Base-by-base conservation (phyloP, 2,329 filamentous ascomycete genomes). In the Aspergillus felis region DNA sequence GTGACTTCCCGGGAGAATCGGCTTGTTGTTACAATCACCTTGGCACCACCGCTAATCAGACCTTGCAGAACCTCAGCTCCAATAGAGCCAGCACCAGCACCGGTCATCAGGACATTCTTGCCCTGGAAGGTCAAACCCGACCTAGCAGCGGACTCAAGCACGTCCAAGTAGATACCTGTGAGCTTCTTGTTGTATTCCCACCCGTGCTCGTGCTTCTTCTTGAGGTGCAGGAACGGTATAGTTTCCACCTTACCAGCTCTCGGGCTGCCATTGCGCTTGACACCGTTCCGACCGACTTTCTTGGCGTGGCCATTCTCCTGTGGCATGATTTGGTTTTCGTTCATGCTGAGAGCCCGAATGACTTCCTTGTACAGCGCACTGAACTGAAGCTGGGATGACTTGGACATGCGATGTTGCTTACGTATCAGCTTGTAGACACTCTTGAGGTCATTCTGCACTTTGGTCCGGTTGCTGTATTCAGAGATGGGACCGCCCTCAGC, bases 181-280 rank as follows among this genome's bases (percentile, higher is more conserved):
- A 99, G 85, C 81, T 95, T 97, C 84, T 97, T 99, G 86, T 91
- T 97, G 82, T 97, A 99, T 71, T 97, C 92, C 94, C 94, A 99
- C 60, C 93, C 93, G 70, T 96, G 89, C 61, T 92, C 86, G 78
- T 96, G 95, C 76, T 91, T 90, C 85, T 96, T 96, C 85, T 97
- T 97, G 57, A 99, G 82, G 74, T 99, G 94, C 54, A 99, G 80
- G 86, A 99, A 99, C 35, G 94, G 94, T 66, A 99, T 95, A 20
- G 94, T 96, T 80, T 97, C 93, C 57, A 95, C 87, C 81, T 96
- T 97, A 75, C 92, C 92, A 57, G 81, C 77, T 81, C 94, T 95
- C 68, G 82, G 79, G 47, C 76, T 76, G 50, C 78, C 79, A 58
- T 82, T 82, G 57, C 73, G 71, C 35, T 73, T 73, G 50, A 75